Evolutionary conservation across 1,139 yeast genomes (phyloP).

Genomic region (Debaryomyces coudertii): DNA sequence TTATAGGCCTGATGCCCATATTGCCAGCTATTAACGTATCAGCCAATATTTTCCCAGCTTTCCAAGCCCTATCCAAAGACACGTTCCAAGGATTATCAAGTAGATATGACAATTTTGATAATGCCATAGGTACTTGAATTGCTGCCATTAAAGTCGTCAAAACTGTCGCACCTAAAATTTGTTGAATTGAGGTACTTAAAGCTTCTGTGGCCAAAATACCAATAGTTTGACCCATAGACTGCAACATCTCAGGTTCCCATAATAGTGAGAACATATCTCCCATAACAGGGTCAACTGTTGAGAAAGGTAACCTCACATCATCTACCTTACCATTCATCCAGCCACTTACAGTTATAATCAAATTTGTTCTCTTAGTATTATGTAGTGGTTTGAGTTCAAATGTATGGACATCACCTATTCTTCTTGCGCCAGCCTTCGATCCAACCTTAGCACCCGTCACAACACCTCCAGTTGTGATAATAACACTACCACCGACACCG

Average conservation of each 20-base stretch:
- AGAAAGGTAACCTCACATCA: conserved; percentile 95
- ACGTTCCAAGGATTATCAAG: conserved; percentile 99
- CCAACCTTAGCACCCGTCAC: conserved; percentile 92
- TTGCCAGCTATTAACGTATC: conserved; percentile 87
- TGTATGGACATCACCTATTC: conserved; percentile 91
- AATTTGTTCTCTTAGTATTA: conserved; percentile 84
- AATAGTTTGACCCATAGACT: conserved; percentile 95
- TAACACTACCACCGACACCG: conserved; percentile 95
- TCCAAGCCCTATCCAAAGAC: conserved; percentile 95
- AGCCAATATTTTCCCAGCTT: conserved; percentile 89
- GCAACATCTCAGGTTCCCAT: conserved; percentile 99
- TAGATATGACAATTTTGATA: conserved; percentile 84
- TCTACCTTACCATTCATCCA: conserved; percentile 97
- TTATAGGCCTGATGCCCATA: conserved; percentile 89
- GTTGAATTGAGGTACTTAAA: conserved; percentile 89
- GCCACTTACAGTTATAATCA: conserved; percentile 91
- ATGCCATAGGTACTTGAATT: conserved; percentile 87
- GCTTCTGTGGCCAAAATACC: conserved; percentile 93
- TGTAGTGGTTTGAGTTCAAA: conserved; percentile 93
- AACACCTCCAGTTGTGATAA: conserved; percentile 90
- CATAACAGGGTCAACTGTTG: conserved; percentile 96
- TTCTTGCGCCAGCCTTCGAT: conserved; percentile 75
- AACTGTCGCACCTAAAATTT: conserved; percentile 89
- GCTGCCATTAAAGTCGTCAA: conserved; percentile 96
- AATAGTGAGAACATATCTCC: conserved; percentile 89